Evolutionary conservation across 2,329 filamentous ascomycete species (phyloP).

Genomic region (Penicillium sp.): DNA sequence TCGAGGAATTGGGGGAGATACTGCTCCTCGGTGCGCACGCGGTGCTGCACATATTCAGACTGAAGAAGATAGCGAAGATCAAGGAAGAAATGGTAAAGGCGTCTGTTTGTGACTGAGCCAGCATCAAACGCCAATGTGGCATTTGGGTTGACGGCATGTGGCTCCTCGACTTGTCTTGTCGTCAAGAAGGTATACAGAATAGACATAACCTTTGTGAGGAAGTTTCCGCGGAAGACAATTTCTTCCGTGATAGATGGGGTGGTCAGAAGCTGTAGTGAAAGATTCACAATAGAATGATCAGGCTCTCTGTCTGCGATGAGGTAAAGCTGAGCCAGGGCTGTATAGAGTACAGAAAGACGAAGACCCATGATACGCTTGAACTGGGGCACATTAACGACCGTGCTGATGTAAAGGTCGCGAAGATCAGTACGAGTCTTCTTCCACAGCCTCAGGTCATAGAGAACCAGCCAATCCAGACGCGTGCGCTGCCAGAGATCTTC

Average conservation of each 20-base stretch:
- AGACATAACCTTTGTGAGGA: conserved; percentile 90
- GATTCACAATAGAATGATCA: conserved; percentile 97
- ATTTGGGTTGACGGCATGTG: conserved; percentile 82
- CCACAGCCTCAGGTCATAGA: conserved; percentile 96
- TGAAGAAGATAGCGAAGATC: conserved; percentile 90
- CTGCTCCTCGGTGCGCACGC: conserved; percentile 78
- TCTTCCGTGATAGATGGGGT: conserved; percentile 96
- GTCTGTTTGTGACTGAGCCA: conserved; percentile 89
- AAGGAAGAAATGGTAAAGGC: conserved; percentile 97
- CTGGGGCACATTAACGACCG: conserved; percentile 90
- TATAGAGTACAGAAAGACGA: conserved; percentile 94
- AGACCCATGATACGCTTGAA: conserved; percentile 94
- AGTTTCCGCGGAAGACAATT: conserved; percentile 92
- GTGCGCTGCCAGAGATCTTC: conserved; percentile 91
- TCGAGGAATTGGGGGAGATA: conserved; percentile 96
- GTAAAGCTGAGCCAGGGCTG: conserved; percentile 89
- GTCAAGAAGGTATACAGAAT: conserved; percentile 98
- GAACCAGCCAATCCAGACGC: conserved; percentile 87
- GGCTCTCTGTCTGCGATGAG: conserved; percentile 94
- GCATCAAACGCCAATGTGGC: conserved; percentile 91
- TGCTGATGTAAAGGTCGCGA: conserved; percentile 92
- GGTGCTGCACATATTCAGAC: conserved; percentile 84
- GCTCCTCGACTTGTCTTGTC: conserved; percentile 91
- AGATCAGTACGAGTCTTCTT: conserved; percentile 91
- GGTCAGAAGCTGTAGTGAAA: conserved; percentile 94